Conservation (phyloP, 2,329 filamentous ascomycete genomes). For the Xylaria sp. region DNA sequence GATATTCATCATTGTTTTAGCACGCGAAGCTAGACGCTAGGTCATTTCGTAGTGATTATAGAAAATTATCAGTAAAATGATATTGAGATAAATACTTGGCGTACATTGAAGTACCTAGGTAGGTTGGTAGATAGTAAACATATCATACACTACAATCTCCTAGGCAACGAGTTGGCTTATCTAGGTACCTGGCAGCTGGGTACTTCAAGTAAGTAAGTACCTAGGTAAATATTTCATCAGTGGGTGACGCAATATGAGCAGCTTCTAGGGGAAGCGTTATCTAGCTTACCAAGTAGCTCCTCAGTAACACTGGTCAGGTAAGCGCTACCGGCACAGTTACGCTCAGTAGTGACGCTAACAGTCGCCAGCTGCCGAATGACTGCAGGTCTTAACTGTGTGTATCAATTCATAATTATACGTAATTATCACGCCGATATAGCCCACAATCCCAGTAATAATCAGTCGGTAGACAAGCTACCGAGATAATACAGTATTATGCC, state of each 20-base stretch:
- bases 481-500: background rate
- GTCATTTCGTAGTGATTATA: background rate
- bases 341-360: too few relatives aligned
- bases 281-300: background rate
- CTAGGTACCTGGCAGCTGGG: too few relatives aligned
- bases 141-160: background rate
- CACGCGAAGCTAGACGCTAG: background rate
- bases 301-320: too few relatives aligned
- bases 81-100: background rate
- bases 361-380: background rate
- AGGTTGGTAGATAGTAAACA: background rate
- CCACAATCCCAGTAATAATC: too few relatives aligned
- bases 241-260: too few relatives aligned
- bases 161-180: constrained; percentile 7
- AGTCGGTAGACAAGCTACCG: too few relatives aligned
- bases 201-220: too few relatives aligned
- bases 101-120: background rate
- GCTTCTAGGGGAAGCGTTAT: background rate
- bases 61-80: background rate
- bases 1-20: too few relatives aligned
- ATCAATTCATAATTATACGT: too few relatives aligned
- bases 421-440: too few relatives aligned
- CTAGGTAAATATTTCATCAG: too few relatives aligned
- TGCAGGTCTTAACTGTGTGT: background rate
- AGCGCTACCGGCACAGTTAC: too few relatives aligned